A percentile compares a stretch with the other conserved stretches of the same genome.
Conservation (phyloP, 140 eudicot genomes). For the Bidens hawaiensis region DNA sequence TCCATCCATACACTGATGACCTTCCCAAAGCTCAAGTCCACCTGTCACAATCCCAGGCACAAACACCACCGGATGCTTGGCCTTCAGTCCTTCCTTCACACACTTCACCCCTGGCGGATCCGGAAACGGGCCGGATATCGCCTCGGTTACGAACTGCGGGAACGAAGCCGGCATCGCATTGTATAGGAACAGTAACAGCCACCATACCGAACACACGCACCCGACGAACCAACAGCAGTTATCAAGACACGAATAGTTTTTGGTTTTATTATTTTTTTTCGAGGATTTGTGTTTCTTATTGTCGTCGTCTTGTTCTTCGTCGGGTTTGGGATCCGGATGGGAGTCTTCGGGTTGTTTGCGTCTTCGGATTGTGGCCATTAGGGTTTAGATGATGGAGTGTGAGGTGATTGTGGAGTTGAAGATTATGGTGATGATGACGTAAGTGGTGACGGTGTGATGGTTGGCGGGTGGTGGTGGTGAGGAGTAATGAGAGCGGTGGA, state of each 20-base stretch:
- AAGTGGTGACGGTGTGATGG: background rate
- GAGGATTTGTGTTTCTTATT: constrained; percentile 21
- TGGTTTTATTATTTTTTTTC: constrained; percentile 3
- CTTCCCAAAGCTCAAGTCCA: constrained; percentile 90
- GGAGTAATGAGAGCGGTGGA: constrained; percentile 16
- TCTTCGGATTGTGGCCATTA: constrained; percentile 36
- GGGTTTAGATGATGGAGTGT: too few relatives aligned
- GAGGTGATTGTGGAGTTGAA: too few relatives aligned
- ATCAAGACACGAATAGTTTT: constrained; percentile 62
- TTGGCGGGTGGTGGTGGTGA: constrained; percentile 11
- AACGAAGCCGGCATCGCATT: constrained; percentile 83
- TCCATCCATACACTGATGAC: constrained; percentile 72
- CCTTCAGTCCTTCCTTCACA: constrained; percentile 61
- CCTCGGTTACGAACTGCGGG: constrained; percentile 84
- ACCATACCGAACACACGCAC: constrained; percentile 67
- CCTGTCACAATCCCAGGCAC: constrained; percentile 92
- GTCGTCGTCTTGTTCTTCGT: constrained; percentile 31
- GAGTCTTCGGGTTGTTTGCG: constrained; percentile 28
- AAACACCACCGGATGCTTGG: constrained; percentile 90
- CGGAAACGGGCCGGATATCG: constrained; percentile 76
- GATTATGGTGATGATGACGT: background rate
- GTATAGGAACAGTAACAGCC: constrained; percentile 59
- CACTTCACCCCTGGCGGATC: constrained; percentile 85
- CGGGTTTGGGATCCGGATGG: constrained; percentile 25
- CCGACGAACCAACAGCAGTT: constrained; percentile 85